Evolutionary conservation across 805 yeast genomes (phyloP).

Genomic region (Grigorovia yakushimaensis): DNA sequence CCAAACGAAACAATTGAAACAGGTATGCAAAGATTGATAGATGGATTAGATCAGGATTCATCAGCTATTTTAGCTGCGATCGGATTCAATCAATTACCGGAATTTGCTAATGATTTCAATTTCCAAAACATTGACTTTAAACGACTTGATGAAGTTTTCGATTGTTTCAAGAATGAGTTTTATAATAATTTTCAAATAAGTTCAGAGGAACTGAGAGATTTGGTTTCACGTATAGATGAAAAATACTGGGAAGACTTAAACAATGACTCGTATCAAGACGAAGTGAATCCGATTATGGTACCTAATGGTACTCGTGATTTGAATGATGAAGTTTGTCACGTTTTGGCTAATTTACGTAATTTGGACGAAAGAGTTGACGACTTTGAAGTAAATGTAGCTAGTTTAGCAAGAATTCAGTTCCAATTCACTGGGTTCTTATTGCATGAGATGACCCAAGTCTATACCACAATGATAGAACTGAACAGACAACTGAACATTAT

Average conservation of each 20-base stretch:
- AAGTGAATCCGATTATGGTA: conserved; percentile 19
- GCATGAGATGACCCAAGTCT: conserved; percentile 28
- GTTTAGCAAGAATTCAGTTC: conserved; percentile 29
- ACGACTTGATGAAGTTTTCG: conserved; percentile 21
- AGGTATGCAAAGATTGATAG: conserved; percentile 22
- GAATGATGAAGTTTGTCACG: conserved; percentile 25
- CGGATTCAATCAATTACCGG: conserved; percentile 24
- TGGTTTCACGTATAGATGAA: conserved; percentile 19
- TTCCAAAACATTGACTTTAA: conserved; percentile 27
- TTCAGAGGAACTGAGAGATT: conserved; percentile 13
- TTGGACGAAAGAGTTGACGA: conserved; percentile 26
- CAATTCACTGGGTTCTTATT: conserved; percentile 29
- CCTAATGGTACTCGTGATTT: conserved; percentile 24
- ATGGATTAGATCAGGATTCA: conserved; percentile 25
- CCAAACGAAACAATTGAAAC: conserved; percentile 21
- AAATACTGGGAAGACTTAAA: conserved; percentile 27
- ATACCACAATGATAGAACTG: conserved; percentile 24
- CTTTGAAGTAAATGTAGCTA: conserved; percentile 30
- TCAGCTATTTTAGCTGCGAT: conserved; percentile 29
- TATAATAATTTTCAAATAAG: conserved; percentile 6
- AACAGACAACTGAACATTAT: conserved; percentile 22
- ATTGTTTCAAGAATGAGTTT: conserved; percentile 11
- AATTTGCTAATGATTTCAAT: conserved; percentile 21
- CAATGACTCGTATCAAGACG: conserved; percentile 21
- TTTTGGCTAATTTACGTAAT: conserved; percentile 24